Evolutionary conservation across 2,329 filamentous ascomycete species (phyloP).

Genomic region (Diaporthe destruens): DNA sequence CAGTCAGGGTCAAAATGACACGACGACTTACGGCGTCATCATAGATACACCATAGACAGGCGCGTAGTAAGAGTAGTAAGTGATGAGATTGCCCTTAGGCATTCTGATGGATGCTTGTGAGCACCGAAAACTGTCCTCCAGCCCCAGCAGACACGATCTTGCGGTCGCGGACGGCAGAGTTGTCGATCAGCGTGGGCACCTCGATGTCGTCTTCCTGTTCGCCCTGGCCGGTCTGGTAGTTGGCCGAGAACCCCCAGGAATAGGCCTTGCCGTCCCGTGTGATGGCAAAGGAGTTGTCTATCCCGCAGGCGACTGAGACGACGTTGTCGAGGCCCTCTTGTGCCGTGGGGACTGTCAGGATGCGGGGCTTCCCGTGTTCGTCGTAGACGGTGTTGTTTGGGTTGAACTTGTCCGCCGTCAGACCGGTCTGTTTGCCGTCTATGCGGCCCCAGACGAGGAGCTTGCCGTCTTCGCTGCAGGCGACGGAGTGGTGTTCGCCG

Average conservation of each 20-base stretch:
- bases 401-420: slow-evolving; percentile 67
- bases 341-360: slow-evolving; percentile 74
- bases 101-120: slow-evolving; percentile 60
- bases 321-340: slow-evolving; percentile 70
- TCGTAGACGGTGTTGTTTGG: slow-evolving; percentile 74
- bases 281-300: slow-evolving; percentile 81
- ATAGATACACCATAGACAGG: background rate
- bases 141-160: slow-evolving; percentile 83
- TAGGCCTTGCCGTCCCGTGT: slow-evolving; percentile 77
- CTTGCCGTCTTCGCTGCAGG: slow-evolving; percentile 67
- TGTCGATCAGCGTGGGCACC: slow-evolving; percentile 83
- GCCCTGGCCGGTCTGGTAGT: slow-evolving; percentile 84
- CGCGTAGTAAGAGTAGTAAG: background rate
- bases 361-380: slow-evolving; percentile 74
- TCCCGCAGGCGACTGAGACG: slow-evolving; percentile 70
- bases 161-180: slow-evolving; percentile 82
- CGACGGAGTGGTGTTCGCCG: slow-evolving; percentile 79
- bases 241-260: slow-evolving; percentile 84
- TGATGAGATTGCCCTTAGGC: background rate
- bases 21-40: background rate
- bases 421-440: slow-evolving; percentile 67
- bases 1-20: background rate
- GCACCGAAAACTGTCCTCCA: slow-evolving; percentile 85
- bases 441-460: slow-evolving; percentile 72
- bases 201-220: slow-evolving; percentile 80